Conservation (phyloP, 192 early-diverging fungal genomes). For the Coemansia sp. region DNA sequence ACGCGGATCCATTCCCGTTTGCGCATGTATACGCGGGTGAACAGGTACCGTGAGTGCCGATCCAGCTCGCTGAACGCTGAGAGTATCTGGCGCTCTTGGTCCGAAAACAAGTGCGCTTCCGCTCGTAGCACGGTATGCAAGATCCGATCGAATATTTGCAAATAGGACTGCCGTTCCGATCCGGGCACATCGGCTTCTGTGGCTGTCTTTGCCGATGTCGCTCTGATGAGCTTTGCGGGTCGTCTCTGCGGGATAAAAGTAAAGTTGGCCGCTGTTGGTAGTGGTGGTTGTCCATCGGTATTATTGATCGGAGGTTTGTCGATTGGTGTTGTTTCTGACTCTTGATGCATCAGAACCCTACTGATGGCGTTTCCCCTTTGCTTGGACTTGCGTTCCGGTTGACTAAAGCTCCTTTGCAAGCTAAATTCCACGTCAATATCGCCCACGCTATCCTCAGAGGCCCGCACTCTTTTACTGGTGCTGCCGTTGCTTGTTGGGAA, state of each 20-base stretch:
- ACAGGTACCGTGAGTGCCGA: slow-evolving; percentile 46
- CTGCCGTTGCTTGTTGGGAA: not conserved
- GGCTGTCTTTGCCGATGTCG: not conserved
- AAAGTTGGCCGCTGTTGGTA: too few species aligned
- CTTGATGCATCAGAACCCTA: not conserved
- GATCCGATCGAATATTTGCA: slow-evolving; percentile 49
- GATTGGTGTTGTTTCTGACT: not conserved
- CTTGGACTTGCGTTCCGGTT: not conserved
- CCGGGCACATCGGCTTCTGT: slow-evolving; percentile 1
- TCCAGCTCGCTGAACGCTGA: slow-evolving; percentile 29
- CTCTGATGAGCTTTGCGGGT: not conserved
- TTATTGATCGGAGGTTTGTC: not conserved
- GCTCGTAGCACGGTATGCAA: slow-evolving; percentile 34
- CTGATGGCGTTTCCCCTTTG: not conserved
- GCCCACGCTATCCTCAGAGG: not conserved
- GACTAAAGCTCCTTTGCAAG: not conserved
- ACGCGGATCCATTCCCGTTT: slow-evolving; percentile 49
- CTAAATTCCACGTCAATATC: not conserved
- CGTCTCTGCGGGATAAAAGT: not conserved
- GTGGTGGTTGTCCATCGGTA: too few species aligned
- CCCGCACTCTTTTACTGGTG: not conserved
- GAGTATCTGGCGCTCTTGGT: slow-evolving; percentile 22
- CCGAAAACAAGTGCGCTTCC: slow-evolving; percentile 41
- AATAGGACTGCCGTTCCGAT: slow-evolving; percentile 39
- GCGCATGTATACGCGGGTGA: slow-evolving; percentile 49